Evolutionary conservation across 345 rosid species (phyloP).

Genomic region (Lumnitzera racemosa): DNA sequence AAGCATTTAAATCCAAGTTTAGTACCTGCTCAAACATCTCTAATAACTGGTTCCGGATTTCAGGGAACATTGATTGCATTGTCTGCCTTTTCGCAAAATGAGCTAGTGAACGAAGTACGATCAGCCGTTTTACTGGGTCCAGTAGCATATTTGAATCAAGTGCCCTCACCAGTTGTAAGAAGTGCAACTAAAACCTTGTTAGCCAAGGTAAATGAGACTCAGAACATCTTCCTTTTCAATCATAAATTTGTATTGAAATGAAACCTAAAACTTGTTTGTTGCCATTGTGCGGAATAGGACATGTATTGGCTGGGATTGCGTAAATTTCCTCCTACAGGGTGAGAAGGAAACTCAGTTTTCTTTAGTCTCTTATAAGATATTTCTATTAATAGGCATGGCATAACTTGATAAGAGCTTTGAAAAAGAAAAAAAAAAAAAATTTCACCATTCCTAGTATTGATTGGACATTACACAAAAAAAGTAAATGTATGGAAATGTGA

Average conservation of each 20-base stretch:
- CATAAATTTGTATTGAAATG: no score
- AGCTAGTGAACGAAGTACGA: constrained; percentile 18
- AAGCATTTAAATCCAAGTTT: no score
- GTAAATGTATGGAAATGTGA: no score
- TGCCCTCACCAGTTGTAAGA: constrained; percentile 15
- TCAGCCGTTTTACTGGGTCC: constrained; percentile 37
- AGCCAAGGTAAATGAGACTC: constrained; percentile 16
- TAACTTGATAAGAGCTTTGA: not conserved
- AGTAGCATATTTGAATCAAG: constrained; percentile 27
- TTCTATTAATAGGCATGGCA: no score
- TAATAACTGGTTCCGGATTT: not conserved
- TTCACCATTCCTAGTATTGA: no score
- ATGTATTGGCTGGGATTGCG: constrained; percentile 32
- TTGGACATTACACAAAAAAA: no score
- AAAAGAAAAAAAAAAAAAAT: not conserved
- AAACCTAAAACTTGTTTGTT: not conserved
- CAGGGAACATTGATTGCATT: constrained; percentile 40
- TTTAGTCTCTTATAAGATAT: no score
- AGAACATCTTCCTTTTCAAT: not conserved
- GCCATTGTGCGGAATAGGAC: constrained; percentile 13
- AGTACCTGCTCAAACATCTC: no score
- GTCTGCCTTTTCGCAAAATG: constrained; percentile 30
- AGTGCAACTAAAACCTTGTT: constrained; percentile 22
- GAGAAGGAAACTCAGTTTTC: constrained; percentile 1
- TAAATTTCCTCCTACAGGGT: constrained; percentile 33